Conservation (phyloP, 176 grass and related monocot species). For the Bothriochloa decipiens region DNA sequence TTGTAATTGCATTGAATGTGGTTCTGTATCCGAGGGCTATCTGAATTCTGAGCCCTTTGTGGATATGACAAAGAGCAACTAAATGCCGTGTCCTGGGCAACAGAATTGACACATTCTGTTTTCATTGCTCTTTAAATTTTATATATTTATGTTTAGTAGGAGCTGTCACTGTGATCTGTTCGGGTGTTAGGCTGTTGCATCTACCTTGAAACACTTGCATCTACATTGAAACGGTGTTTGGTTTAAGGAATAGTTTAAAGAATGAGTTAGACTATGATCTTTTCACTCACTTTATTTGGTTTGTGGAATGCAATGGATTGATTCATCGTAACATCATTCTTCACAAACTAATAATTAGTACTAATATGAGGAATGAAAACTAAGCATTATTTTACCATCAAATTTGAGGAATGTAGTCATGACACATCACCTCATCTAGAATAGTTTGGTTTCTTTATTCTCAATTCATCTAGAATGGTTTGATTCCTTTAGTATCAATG, state of each 20-base stretch:
- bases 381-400: too few relatives aligned
- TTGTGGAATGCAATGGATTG: neutral
- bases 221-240: neutral
- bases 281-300: neutral
- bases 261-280: neutral
- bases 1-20: neutral
- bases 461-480: neutral
- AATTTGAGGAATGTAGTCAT: too few relatives aligned
- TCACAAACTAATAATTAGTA: neutral
- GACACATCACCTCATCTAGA: too few relatives aligned
- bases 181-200: neutral
- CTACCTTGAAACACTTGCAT: neutral
- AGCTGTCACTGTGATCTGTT: neutral
- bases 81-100: neutral
- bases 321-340: neutral
- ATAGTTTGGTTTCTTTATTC: too few relatives aligned
- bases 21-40: neutral
- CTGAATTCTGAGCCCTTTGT: neutral
- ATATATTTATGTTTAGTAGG: neutral
- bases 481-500: neutral
- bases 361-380: too few relatives aligned
- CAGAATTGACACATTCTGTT: neutral
- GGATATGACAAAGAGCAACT: too few relatives aligned
- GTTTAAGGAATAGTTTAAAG: neutral
- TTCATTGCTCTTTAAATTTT: neutral